Percentiles rank a stretch among this genome's conserved stretches.
Evolutionary conservation across 345 rosid genomes (phyloP).

Genomic region (Arabidopsis thaliana): TAIR10.1 NC_003070.9:20310001-20310500

Average conservation of each 20-base stretch:
- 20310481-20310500: conserved; percentile 46
- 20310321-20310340: conserved; percentile 64
- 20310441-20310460: conserved; percentile 54
- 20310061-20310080: neutral
- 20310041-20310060: neutral
- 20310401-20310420: conserved; percentile 30
- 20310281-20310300: neutral
- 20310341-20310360: conserved; percentile 50
- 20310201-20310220: neutral
- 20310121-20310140: neutral
- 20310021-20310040: conserved; percentile 17
- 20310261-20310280: neutral
- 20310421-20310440: conserved; percentile 44
- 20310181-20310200: neutral
- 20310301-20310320: conserved; percentile 71
- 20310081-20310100: neutral
- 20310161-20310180: neutral
- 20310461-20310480: conserved; percentile 58
- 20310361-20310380: conserved; percentile 57
- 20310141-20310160: neutral
- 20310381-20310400: conserved; percentile 48
- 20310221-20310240: neutral
- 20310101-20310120: neutral
- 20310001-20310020: conserved; percentile 26
- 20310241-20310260: neutral